Evolutionary conservation across 768 basidiomycete species (phyloP).

Genomic region (Strobilomyces echinocephalus): DNA sequence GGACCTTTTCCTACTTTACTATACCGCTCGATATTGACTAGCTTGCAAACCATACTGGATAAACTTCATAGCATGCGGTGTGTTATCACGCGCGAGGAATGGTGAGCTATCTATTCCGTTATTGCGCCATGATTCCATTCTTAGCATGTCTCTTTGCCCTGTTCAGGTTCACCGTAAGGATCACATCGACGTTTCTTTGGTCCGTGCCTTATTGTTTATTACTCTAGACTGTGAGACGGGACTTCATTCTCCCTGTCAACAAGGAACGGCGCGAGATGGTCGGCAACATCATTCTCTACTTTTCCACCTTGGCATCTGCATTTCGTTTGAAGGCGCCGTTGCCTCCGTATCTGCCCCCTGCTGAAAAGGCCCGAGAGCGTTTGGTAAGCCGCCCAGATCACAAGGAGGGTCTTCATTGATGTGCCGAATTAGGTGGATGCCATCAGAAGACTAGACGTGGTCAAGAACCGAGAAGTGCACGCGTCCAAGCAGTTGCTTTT

Average conservation of each 20-base stretch:
- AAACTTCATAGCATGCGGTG: slow-evolving; percentile 93
- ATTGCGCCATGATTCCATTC: neutral
- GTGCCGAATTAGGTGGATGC: slow-evolving; percentile 58
- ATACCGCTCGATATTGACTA: slow-evolving; percentile 79
- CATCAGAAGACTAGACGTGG: slow-evolving; percentile 80
- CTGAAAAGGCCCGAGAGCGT: slow-evolving; percentile 74
- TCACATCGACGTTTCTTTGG: neutral
- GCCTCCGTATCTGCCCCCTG: slow-evolving; percentile 95
- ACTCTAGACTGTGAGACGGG: slow-evolving; percentile 66
- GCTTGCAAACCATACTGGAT: slow-evolving; percentile 81
- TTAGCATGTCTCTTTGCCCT: slow-evolving; percentile 1
- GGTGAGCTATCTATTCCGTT: slow-evolving; percentile 43
- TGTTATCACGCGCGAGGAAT: slow-evolving; percentile 94
- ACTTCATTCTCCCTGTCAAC: slow-evolving; percentile 91
- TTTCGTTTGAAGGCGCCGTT: slow-evolving; percentile 86
- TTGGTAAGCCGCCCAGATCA: slow-evolving; percentile 47
- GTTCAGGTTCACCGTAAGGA: slow-evolving; percentile 65
- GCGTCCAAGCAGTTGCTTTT: slow-evolving; percentile 84
- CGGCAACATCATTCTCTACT: slow-evolving; percentile 89
- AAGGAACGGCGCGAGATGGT: slow-evolving; percentile 89
- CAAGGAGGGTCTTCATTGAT: neutral
- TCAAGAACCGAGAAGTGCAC: slow-evolving; percentile 76
- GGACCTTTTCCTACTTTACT: slow-evolving; percentile 88
- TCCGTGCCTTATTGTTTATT: neutral
- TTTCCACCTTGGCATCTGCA: slow-evolving; percentile 73